Base-by-base conservation (phyloP, 495 filamentous ascomycete species). In the Physcia stellaris region DNA sequence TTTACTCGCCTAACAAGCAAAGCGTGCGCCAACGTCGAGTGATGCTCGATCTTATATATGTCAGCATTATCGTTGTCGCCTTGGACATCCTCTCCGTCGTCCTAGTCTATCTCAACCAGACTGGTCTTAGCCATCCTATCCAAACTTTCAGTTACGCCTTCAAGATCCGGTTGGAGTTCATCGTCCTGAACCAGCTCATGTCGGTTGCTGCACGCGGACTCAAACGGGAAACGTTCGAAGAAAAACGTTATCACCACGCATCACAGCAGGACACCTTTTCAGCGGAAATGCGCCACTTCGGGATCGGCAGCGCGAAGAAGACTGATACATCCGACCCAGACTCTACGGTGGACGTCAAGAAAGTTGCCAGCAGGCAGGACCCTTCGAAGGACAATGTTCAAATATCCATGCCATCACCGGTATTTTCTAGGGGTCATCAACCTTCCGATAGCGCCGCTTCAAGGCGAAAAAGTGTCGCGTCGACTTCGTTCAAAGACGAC, bases 1-100 rank as follows among this genome's bases (percentile, higher is more conserved):
- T 22, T 50, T 56, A 17, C 42, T n/a, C n/a, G n/a, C n/a, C n/a
- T n/a, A 56, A 5, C 18, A 46, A 11, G 49, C 53, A 11, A 47
- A 56, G 15, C 36, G 45, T 30, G 21, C 24, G 48, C 16, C 41
- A 42, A 36, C 47, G 40, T 24, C 44, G 45, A 9, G 56, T 73
- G 30, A 57, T 61, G 27, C n/a, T 38, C 3, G 54, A 70, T 29
- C 48, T 75, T 3, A 51, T 76, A n/a, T 23, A 59, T 15, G 58
- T 69, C 34, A 65, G 64, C 29, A 32, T 55, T 4, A 28, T 66
- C 20, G 54, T 60, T 21, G 49, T 75, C 6, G 5, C 53, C 5
- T 43, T 67, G 9, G 62, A 68, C 38, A 43, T 51, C 2, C 24
- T 45, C 4, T 41, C 35, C 13, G 33, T 51, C 4, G 17, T 40